Conservation (phyloP, 441 rosid genomes). For the Jatropha podagrica region DNA sequence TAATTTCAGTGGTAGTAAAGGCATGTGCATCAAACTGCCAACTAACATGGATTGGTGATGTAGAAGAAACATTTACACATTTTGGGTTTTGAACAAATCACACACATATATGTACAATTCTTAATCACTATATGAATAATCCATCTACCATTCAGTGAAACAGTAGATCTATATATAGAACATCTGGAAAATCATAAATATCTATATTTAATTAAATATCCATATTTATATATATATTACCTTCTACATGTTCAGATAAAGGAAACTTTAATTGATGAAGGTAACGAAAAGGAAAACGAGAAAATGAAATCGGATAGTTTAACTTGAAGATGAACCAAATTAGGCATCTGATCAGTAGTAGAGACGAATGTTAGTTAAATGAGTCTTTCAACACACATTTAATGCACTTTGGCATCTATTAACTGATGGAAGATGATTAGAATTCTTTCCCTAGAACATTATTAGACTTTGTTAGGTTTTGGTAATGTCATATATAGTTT, state of each 20-base stretch:
- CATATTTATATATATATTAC: no score
- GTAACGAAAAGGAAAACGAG: no score
- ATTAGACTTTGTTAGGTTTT: no score
- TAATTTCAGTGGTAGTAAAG: neutral
- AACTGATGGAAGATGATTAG: no score
- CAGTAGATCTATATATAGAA: neutral
- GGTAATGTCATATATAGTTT: no score
- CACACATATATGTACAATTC: neutral
- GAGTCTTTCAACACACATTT: neutral
- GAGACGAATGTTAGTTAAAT: neutral
- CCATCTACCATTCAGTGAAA: conserved; percentile 7
- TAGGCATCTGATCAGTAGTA: neutral
- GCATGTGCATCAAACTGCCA: conserved; percentile 9
- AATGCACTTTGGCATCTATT: neutral
- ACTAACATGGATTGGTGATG: neutral
- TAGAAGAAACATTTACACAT: neutral
- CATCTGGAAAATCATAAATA: no score
- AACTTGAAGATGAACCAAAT: neutral
- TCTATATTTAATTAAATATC: no score
- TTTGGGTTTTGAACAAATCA: neutral
- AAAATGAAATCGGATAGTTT: neutral
- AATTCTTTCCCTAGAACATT: no score
- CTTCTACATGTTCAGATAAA: no score
- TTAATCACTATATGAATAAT: neutral
- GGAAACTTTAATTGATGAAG: neutral